Evolutionary conservation across 1,139 yeast genomes (phyloP).

Genomic region (Yamadazyma kanchanaburiensis): DNA sequence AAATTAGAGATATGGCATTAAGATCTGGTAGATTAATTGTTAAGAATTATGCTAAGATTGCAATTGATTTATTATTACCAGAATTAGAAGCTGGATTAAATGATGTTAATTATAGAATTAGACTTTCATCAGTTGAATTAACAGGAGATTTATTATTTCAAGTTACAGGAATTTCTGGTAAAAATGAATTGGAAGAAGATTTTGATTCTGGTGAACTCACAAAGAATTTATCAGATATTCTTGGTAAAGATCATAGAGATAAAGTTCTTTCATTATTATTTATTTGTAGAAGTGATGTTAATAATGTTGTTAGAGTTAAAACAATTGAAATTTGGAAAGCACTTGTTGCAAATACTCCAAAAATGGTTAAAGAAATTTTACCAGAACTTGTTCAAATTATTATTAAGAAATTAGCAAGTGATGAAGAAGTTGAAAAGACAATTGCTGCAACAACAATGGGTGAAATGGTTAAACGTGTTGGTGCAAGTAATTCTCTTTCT

Average conservation of each 20-base stretch:
- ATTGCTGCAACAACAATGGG: slow-evolving; percentile 95
- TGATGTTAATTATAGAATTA: slow-evolving; percentile 79
- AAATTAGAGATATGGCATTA: slow-evolving; percentile 83
- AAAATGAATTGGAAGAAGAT: slow-evolving; percentile 64
- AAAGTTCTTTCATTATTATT: slow-evolving; percentile 79
- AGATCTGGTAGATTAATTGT: slow-evolving; percentile 93
- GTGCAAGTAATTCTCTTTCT: slow-evolving; percentile 72
- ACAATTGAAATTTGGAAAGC: slow-evolving; percentile 98
- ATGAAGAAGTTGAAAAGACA: slow-evolving; percentile 73
- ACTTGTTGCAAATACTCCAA: slow-evolving; percentile 91
- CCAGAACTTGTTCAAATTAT: slow-evolving; percentile 80
- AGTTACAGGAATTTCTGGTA: slow-evolving; percentile 83
- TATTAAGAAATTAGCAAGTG: slow-evolving; percentile 77
- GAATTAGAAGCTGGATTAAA: slow-evolving; percentile 89
- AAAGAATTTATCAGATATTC: slow-evolving; percentile 66
- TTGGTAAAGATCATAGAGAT: slow-evolving; percentile 88
- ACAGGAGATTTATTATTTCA: slow-evolving; percentile 96
- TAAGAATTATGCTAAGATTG: slow-evolving; percentile 85
- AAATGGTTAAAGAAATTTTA: slow-evolving; percentile 89
- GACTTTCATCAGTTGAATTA: slow-evolving; percentile 91
- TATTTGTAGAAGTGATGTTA: slow-evolving; percentile 89
- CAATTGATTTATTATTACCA: slow-evolving; percentile 89
- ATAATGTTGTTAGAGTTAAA: slow-evolving; percentile 83
- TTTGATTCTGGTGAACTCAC: slow-evolving; percentile 59
- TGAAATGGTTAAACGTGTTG: slow-evolving; percentile 93